A percentile compares a stretch with the other conserved stretches of the same genome.
Evolutionary conservation across 306 rosid genomes (phyloP).

Genomic region (Crataegus laevigata): DNA sequence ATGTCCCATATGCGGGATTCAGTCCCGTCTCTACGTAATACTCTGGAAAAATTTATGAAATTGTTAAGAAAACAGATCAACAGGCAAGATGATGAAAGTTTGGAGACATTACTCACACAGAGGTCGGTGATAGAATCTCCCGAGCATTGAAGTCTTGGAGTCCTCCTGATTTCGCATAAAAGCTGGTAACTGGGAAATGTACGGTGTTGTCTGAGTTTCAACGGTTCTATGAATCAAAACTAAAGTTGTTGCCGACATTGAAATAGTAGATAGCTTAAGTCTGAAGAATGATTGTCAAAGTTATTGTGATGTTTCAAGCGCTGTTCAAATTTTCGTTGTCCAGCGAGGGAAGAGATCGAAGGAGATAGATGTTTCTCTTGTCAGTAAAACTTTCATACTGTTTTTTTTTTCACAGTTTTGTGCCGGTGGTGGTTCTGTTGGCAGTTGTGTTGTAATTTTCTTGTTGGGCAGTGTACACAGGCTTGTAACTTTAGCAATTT

Average conservation of each 20-base stretch:
- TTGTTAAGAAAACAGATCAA: slow-evolving; percentile 50
- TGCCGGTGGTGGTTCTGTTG: background rate
- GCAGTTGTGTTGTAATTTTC: background rate
- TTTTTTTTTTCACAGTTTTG: background rate
- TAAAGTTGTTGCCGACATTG: slow-evolving; percentile 46
- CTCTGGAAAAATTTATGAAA: slow-evolving; percentile 49
- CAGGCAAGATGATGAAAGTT: slow-evolving; percentile 51
- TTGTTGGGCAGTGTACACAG: background rate
- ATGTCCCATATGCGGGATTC: slow-evolving; percentile 46
- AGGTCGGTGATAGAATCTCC: slow-evolving; percentile 53
- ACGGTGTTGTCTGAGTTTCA: slow-evolving; percentile 47
- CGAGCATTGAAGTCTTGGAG: slow-evolving; percentile 71
- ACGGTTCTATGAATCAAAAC: slow-evolving; percentile 55
- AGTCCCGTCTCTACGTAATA: slow-evolving; percentile 37
- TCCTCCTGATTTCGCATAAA: slow-evolving; percentile 61
- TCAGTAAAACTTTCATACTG: background rate
- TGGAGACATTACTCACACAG: slow-evolving; percentile 43
- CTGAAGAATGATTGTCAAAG: slow-evolving; percentile 24
- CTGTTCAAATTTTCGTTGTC: background rate
- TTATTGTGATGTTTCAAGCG: background rate
- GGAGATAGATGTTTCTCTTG: background rate
- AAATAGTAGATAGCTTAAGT: slow-evolving; percentile 61
- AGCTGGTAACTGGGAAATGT: slow-evolving; percentile 59
- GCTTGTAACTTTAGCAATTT: background rate
- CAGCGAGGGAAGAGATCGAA: background rate